Percentiles rank a stretch among this genome's conserved stretches.
Conservation (phyloP, 2,329 filamentous ascomycete genomes). For the Cladorrhinum sp. region DNA sequence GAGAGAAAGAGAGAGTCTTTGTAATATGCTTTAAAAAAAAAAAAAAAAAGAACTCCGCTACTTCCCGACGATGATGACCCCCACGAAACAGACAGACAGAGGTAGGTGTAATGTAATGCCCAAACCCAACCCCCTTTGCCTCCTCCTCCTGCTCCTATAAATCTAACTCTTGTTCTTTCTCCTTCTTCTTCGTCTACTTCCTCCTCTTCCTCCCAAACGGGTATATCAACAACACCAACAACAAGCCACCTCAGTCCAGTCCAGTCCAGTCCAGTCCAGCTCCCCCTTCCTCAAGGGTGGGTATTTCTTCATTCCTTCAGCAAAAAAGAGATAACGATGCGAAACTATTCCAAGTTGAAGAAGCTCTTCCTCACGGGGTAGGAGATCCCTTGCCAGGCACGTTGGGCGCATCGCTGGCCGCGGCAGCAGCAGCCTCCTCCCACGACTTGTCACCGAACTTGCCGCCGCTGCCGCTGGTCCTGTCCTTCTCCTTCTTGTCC, state of each 20-base stretch:
- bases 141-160: background rate
- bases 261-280: too few species aligned
- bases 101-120: too few species aligned
- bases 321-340: background rate
- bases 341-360: background rate
- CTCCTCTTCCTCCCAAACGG: background rate
- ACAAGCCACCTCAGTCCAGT: too few species aligned
- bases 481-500: conserved; percentile 39
- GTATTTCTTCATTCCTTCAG: background rate
- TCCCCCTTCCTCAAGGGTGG: too few species aligned
- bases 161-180: background rate
- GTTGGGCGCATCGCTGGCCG: conserved; percentile 39
- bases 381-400: conserved; percentile 31
- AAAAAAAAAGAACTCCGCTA: too few species aligned
- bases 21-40: too few species aligned
- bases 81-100: too few species aligned
- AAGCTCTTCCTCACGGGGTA: background rate
- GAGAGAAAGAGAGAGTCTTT: too few species aligned
- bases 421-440: conserved; percentile 28
- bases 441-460: conserved; percentile 20
- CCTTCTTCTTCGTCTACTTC: too few species aligned
- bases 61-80: too few species aligned
- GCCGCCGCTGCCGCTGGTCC: background rate
- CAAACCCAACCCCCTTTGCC: background rate
- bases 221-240: conserved; percentile 1